Conservation (phyloP, 805 yeast species). For the Kregervanrija fluxuum region DNA sequence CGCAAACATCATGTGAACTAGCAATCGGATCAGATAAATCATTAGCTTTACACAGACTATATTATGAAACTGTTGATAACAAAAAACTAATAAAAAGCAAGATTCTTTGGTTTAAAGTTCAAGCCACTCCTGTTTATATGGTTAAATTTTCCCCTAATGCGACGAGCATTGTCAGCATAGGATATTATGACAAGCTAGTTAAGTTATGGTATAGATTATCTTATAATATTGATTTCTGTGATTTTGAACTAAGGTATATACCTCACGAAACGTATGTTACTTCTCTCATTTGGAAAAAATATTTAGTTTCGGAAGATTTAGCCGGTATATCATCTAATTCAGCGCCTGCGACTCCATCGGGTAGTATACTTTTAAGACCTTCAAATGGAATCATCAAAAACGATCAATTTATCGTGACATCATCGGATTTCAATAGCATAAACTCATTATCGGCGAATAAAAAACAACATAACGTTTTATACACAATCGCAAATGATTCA, state of each 20-base stretch:
- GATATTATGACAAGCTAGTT: conserved; percentile 55
- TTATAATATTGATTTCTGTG: conserved; percentile 54
- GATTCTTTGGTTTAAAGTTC: conserved; percentile 40
- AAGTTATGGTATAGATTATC: conserved; percentile 75
- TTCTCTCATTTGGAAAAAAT: conserved; percentile 48
- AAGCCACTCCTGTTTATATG: conserved; percentile 54
- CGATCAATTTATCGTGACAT: conserved; percentile 8
- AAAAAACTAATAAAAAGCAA: conserved; percentile 14
- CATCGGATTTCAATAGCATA: conserved; percentile 4
- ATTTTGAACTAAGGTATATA: conserved; percentile 62
- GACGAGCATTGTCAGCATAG: conserved; percentile 55
- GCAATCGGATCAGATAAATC: conserved; percentile 48
- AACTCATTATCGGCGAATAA: conserved; percentile 6
- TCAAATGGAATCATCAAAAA: conserved; percentile 23
- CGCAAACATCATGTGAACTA: conserved; percentile 42
- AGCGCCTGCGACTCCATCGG: conserved; percentile 6
- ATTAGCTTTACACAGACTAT: conserved; percentile 48
- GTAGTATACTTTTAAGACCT: conserved; percentile 17
- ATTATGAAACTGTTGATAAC: conserved; percentile 16
- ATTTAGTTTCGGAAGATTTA: conserved; percentile 2
- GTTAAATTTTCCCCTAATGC: conserved; percentile 63
- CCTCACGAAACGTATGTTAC: conserved; percentile 58
- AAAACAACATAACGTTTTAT: conserved; percentile 45
- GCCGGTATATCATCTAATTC: conserved; percentile 3
- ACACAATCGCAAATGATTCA: conserved; percentile 55